Base-by-base conservation (phyloP, 2,329 filamentous ascomycete species). In the Trichophaea hybrida region DNA sequence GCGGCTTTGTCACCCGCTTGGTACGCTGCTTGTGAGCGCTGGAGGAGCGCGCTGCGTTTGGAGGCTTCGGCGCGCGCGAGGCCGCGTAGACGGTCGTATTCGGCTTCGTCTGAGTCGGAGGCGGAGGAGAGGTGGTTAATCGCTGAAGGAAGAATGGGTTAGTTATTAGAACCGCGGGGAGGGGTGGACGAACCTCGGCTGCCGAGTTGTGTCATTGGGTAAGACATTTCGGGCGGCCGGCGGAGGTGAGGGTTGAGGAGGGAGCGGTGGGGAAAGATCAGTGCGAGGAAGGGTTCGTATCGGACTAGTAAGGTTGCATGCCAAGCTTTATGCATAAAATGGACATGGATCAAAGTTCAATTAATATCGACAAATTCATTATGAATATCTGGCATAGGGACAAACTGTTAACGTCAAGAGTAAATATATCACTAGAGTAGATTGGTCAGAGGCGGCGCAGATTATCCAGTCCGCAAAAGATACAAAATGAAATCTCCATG, bases 41-140 rank as follows among this genome's bases (percentile, higher is more conserved):
- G 81, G 70, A 89, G 90, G 75, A 86, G 94, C 56, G 80, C 78
- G 64, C 81, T 81, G 67, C 88, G 85, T 75, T 93, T 88, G 55
- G 78, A 75, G 60, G 85, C 88, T 76, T 95, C 90, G 68, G 82
- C 78, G 64, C 87, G 83, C 15, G 91, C 93, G 15, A 90, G 78
- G 67, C 85, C 83, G 69, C 93, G 88, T 49, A 97, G 80, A 57
- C 88, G 86, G 71, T 97, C 90, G 73, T 97, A 97, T 75, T 97
- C 90, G 67, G 78, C 81, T 76, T 97, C 90, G 58, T 83, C 78
- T 67, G 75, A 75, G 70, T 80, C 81, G 66, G 83, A 77, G 61
- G 78, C 78, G 71, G 88, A 84, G 15, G 54, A 38, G 46, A 50
- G 50, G 73, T 84, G 87, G 76, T 91, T 88, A 73, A 85, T 87